These are phyloP conservation scores for Setaria italica DNA, from an alignment of 202 grass and related monocot genomes.

Conservation along the genomic window DNA sequence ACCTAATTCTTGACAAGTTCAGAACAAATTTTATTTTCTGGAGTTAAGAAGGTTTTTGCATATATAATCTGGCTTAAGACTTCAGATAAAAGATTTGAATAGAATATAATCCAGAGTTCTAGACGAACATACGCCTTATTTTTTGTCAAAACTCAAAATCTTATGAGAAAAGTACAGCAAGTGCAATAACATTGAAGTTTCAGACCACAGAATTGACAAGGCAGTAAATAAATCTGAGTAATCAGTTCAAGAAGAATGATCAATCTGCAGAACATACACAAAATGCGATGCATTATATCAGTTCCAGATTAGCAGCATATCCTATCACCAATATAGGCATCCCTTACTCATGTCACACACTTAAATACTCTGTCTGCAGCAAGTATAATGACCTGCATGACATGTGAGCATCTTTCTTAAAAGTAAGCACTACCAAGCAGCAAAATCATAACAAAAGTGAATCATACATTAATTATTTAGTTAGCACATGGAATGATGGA, in stretches of 20 bases:
- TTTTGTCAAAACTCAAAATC: slow-evolving; percentile 1
- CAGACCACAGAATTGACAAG: slow-evolving; percentile 18
- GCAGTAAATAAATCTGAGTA: slow-evolving; percentile 15
- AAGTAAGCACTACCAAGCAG: slow-evolving; percentile 29
- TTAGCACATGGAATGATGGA: slow-evolving; percentile 13
- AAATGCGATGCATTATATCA: slow-evolving; percentile 29
- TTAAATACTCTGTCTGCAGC: background rate
- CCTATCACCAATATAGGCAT: slow-evolving; percentile 32
- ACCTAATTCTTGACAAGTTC: slow-evolving; percentile 38
- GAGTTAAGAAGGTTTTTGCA: background rate
- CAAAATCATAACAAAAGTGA: slow-evolving; percentile 38
- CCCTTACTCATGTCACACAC: slow-evolving; percentile 25
- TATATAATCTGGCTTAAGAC: background rate
- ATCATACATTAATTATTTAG: slow-evolving; percentile 38
- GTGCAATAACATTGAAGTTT: slow-evolving; percentile 2
- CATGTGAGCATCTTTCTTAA: slow-evolving; percentile 37
- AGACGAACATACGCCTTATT: background rate
- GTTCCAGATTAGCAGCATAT: slow-evolving; percentile 43
- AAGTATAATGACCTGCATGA: slow-evolving; percentile 30
- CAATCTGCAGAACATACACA: slow-evolving; percentile 3
- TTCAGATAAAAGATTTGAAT: background rate
- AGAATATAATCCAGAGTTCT: slow-evolving; percentile 6
- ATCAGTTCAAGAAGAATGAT: background rate
- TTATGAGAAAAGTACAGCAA: background rate
- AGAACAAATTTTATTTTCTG: slow-evolving; percentile 9